A percentile compares a stretch with the other conserved stretches of the same genome.
phyloP scores from a whole-genome alignment of 345 rosid species.

The Limnanthes douglasii region DNA sequence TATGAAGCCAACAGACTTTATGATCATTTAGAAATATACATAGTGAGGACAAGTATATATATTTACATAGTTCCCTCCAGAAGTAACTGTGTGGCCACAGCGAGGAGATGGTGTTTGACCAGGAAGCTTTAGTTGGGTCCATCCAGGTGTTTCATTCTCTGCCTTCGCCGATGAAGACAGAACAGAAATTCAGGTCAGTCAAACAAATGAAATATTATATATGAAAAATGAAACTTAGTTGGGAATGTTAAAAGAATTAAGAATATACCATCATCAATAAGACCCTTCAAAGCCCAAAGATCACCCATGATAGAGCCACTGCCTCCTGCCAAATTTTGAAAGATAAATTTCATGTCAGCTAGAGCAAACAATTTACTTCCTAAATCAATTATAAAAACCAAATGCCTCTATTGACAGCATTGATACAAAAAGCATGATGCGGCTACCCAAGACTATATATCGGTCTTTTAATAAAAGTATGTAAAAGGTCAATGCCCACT shows the following conservation, averaged over 20 bases:
- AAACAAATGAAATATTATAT: slow-evolving; percentile 7
- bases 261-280: slow-evolving; percentile 71
- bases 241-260: slow-evolving; percentile 3
- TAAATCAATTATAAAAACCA: background rate
- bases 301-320: slow-evolving; percentile 99
- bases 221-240: slow-evolving; percentile 4
- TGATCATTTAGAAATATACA: slow-evolving; percentile 4
- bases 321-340: slow-evolving; percentile 79
- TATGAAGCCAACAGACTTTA: background rate
- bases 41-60: background rate
- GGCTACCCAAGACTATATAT: background rate
- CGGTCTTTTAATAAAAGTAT: background rate
- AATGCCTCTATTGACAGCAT: background rate
- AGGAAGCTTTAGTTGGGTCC: slow-evolving; percentile 99
- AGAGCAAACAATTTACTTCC: slow-evolving; percentile 1
- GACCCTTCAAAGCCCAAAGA: slow-evolving; percentile 98
- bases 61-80: slow-evolving; percentile 87
- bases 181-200: slow-evolving; percentile 12
- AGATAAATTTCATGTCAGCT: slow-evolving; percentile 5
- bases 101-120: slow-evolving; percentile 94
- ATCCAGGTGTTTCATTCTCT: slow-evolving; percentile 93
- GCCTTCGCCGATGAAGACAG: slow-evolving; percentile 60
- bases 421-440: background rate
- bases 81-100: slow-evolving; percentile 86
- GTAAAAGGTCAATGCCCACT: background rate